Conservation (phyloP, 176 grass and related monocot species). For the Oryza glumipatula region DNA sequence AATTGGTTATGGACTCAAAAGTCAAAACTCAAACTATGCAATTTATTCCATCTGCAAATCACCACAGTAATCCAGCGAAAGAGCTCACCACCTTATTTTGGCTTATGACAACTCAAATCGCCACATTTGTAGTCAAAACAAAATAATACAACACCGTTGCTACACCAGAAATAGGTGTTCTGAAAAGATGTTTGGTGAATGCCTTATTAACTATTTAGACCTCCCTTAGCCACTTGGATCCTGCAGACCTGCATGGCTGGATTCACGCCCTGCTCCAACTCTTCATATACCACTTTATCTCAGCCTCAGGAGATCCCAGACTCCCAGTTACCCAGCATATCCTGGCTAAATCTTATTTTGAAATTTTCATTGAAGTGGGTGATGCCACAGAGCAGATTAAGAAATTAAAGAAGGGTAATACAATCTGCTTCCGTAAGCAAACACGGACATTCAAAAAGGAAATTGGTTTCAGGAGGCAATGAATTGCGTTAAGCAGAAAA, state of each 20-base stretch:
- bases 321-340: not conserved
- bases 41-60: not conserved
- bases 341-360: not conserved
- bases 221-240: not conserved
- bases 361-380: not conserved
- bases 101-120: conserved; percentile 12
- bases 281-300: not conserved
- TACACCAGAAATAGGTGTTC: not conserved
- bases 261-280: not conserved
- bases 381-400: conserved; percentile 7
- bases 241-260: not conserved
- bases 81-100: conserved; percentile 8
- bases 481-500: not conserved
- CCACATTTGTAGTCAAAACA: not conserved
- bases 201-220: not conserved
- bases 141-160: not conserved
- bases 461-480: not conserved
- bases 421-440: not conserved
- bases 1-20: not conserved
- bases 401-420: not conserved
- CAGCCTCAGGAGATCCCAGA: not conserved
- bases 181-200: conserved; percentile 5
- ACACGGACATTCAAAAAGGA: not conserved
- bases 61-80: not conserved
- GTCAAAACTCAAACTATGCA: conserved; percentile 9